Base-by-base conservation (phyloP, 2,329 filamentous ascomycete genomes). In the Drechslera avenae region DNA sequence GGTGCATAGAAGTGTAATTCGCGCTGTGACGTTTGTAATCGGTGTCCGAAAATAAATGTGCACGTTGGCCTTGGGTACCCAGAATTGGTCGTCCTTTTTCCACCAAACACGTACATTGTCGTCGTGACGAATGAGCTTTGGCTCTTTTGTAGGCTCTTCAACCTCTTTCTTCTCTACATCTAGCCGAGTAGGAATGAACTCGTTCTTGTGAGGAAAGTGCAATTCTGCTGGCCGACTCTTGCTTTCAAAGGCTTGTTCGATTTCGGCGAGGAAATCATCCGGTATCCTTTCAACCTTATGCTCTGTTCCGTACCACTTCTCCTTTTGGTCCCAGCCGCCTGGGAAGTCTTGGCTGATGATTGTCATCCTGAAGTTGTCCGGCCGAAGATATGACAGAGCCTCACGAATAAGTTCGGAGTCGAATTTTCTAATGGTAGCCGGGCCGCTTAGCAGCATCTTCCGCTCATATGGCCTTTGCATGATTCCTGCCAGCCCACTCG, bases 81-180 rank as follows among this genome's bases (percentile, higher is more conserved):
- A 97, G 75, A 97, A 99, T 0, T 87, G 91, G 64, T 99, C 94
- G 66, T 99, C 94, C 76, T 97, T 97, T 79, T 99, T 99, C 80
- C 87, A 97, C 94, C 94, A 99, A 2, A 90, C 88, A 23, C 92
- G 86, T 1, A 90, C 86, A 28, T 86, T 78, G 5, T 86, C 81
- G 60, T 97, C 93, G 63, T 96, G 91, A 60, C 92, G 86, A 56
- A 99, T 87, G 18, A 99, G 80, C 54, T 86, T 88, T 0, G 94
- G 94, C 0, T 85, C 80, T 47, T 88, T 82, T 0, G 86, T 79
- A 1, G 91, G 88, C 61, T 89, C 84, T 19, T 85, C 80, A n/a
- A 94, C 83, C 30, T 96, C 90, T 74, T 91, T 96, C 81, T 94
- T 96, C 73, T 97, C 91, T 2, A 99, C 94, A 44, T 96, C 91